phyloP scores from a whole-genome alignment of 306 rosid genomes.

The Argentina anserina region DNA sequence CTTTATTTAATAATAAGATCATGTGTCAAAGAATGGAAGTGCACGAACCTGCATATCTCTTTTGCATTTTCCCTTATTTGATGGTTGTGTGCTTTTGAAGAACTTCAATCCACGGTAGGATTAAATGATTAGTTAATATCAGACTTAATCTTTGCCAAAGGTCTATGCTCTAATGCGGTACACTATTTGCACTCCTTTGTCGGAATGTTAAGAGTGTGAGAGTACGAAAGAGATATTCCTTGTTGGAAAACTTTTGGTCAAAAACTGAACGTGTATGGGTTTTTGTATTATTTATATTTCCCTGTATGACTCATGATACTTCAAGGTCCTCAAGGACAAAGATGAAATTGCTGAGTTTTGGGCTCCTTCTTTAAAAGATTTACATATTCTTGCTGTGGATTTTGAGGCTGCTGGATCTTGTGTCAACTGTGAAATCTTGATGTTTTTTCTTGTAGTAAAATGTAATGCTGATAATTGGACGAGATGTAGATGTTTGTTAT shows the following conservation, averaged over 20 bases:
- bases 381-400: too few relatives aligned
- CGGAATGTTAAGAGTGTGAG: not conserved
- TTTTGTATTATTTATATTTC: not conserved
- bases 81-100: not conserved
- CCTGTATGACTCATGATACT: not conserved
- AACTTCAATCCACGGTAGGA: not conserved
- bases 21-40: not conserved
- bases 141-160: not conserved
- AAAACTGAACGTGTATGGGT: too few relatives aligned
- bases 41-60: not conserved
- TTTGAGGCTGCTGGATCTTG: too few relatives aligned
- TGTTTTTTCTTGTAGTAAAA: not conserved
- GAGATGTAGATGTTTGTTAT: not conserved
- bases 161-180: not conserved
- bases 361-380: too few relatives aligned
- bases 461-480: not conserved
- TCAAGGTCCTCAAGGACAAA: not conserved
- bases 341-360: constrained; percentile 1
- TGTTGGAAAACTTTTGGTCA: not conserved
- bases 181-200: not conserved
- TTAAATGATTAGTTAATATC: not conserved
- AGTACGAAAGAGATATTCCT: not conserved
- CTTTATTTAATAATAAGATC: not conserved
- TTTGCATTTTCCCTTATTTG: not conserved
- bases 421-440: not conserved